Conservation (phyloP, 164 flowering plant species). For the Vitis rupestris region DNA sequence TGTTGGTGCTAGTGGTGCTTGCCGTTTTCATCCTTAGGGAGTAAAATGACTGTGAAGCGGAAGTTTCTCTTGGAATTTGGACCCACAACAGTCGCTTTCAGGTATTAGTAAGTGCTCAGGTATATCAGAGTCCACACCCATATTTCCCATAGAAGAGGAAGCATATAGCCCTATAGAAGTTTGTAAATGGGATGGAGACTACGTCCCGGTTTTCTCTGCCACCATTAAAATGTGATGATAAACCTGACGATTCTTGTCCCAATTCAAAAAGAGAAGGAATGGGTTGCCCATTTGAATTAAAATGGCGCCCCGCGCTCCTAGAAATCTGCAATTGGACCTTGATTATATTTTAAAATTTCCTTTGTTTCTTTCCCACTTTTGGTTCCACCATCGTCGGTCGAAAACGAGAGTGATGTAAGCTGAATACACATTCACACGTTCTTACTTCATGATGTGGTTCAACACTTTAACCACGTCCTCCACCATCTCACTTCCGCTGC, state of each 20-base stretch:
- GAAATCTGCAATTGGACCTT: conserved; percentile 23
- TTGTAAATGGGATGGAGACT: conserved; percentile 22
- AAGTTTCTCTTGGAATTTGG: conserved; percentile 28
- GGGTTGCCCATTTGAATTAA: conserved; percentile 32
- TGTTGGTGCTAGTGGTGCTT: background rate
- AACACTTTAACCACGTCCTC: too few species aligned
- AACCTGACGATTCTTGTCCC: conserved; percentile 32
- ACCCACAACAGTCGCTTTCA: conserved; percentile 33
- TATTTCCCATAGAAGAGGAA: conserved; percentile 29
- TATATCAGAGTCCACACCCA: conserved; percentile 25
- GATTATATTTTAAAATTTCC: conserved; percentile 81
- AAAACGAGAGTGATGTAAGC: too few species aligned
- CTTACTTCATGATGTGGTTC: too few species aligned
- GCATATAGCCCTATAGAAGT: conserved; percentile 21
- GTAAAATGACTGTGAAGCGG: conserved; percentile 26
- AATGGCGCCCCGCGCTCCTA: conserved; percentile 17
- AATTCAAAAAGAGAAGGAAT: conserved; percentile 28
- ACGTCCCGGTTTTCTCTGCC: conserved; percentile 26
- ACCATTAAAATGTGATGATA: conserved; percentile 23
- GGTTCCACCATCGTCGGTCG: conserved; percentile 39
- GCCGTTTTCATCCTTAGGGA: conserved; percentile 1
- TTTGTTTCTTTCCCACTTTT: conserved; percentile 48
- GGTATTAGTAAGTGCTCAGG: conserved; percentile 30
- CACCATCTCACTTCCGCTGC: too few species aligned
- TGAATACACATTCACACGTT: too few species aligned